A percentile compares a stretch with the other conserved stretches of the same genome.
Conservation (phyloP, 306 rosid species). For the Betula pendula region DNA sequence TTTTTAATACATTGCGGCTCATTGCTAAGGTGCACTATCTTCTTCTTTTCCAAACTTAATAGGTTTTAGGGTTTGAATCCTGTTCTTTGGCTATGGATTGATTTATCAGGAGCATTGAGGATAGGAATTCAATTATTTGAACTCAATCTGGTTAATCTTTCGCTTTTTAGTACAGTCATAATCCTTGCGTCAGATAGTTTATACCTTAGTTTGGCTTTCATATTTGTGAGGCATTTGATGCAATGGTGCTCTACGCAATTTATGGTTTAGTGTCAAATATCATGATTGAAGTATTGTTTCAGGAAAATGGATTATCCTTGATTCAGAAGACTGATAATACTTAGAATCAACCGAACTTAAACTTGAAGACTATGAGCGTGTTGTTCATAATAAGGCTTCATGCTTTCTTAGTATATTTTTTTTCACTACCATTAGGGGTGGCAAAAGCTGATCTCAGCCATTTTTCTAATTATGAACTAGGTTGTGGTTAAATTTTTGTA, state of each 20-base stretch:
- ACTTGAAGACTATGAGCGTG: background rate
- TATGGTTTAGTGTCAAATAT: background rate
- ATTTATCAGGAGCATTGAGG: slow-evolving; percentile 4
- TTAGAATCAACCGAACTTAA: background rate
- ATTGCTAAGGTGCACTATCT: slow-evolving; percentile 71
- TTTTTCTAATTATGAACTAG: background rate
- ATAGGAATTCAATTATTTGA: slow-evolving; percentile 6
- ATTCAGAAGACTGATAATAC: background rate
- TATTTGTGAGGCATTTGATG: background rate
- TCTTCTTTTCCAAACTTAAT: background rate
- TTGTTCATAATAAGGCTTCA: background rate
- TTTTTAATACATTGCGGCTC: slow-evolving; percentile 65
- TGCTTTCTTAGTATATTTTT: background rate
- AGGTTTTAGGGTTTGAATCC: background rate
- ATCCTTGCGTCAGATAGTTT: slow-evolving; percentile 4
- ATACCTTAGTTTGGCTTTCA: slow-evolving; percentile 6
- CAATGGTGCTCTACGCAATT: background rate
- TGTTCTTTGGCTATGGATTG: slow-evolving; percentile 5
- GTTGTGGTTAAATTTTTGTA: background rate
- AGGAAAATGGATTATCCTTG: background rate
- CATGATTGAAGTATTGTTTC: background rate
- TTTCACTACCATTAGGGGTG: background rate
- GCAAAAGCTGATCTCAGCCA: background rate
- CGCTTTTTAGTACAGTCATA: background rate
- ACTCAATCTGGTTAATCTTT: background rate